These are phyloP conservation scores for Albugo candida DNA, from an alignment of 352 stramenopile genomes.

Conservation along the genomic window DNA sequence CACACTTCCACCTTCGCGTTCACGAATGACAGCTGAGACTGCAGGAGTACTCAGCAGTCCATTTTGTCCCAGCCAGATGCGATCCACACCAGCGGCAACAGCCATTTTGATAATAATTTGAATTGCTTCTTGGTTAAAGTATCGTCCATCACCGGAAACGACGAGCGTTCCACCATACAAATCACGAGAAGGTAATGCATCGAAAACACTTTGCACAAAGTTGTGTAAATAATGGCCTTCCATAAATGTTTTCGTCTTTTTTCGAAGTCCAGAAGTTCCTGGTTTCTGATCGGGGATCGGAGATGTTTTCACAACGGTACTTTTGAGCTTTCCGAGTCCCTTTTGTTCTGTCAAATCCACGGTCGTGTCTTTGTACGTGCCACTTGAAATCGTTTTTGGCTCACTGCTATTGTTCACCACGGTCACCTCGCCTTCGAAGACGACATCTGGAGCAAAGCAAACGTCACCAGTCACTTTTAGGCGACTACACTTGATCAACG, in stretches of 20 bases:
- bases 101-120: conserved; percentile 93
- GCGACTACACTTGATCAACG: conserved; percentile 87
- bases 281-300: conserved; percentile 93
- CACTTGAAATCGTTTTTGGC: conserved; percentile 86
- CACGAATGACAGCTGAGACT: conserved; percentile 92
- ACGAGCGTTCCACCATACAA: conserved; percentile 90
- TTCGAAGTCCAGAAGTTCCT: conserved; percentile 94
- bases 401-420: conserved; percentile 93
- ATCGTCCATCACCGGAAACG: conserved; percentile 89
- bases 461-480: conserved; percentile 93
- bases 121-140: conserved; percentile 87
- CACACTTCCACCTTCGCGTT: conserved; percentile 83
- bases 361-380: conserved; percentile 87
- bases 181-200: conserved; percentile 88
- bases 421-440: conserved; percentile 84
- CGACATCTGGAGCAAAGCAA: conserved; percentile 78
- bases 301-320: conserved; percentile 59
- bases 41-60: conserved; percentile 95
- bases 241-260: conserved; percentile 99
- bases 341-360: conserved; percentile 88
- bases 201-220: conserved; percentile 93
- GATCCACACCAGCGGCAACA: conserved; percentile 91
- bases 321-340: conserved; percentile 83
- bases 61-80: conserved; percentile 89
- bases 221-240: conserved; percentile 97